Base-by-base conservation (phyloP, 2,329 filamentous ascomycete genomes). In the Penicillium sp. region DNA sequence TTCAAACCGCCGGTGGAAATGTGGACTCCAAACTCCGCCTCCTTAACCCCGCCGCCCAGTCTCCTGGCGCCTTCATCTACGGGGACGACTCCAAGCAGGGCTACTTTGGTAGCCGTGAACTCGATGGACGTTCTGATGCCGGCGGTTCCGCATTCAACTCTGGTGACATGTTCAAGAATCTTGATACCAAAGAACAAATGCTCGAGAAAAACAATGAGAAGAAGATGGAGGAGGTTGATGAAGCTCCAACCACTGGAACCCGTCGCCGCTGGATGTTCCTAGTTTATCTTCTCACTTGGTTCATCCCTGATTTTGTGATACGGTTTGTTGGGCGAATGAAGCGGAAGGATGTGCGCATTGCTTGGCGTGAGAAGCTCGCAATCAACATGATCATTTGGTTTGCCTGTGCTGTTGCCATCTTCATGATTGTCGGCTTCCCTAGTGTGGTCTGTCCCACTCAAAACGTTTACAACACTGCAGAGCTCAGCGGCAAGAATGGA, bases 301-400 rank as follows among this genome's bases (percentile, higher is more conserved):
- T 86, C 63, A 78, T 96, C 42, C 94, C 94, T 5, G 92, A 97
- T 69, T 89, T 96, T 64, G 67, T 87, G 40, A 89, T 97, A 69
- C 84, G 85, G 50, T 79, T 80, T 64, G 57, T 96, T 38, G 93
- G 93, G 19, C 83, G 89, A 47, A 97, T 97, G 88, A 83, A 88
- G 56, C 89, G 94, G 57, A 95, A 95, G 70, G 94, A 99, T 71
- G 85, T 99, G 8, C 89, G 92, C 23, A 81, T 89, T 70, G 94
- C 94, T 0, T 99, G 94, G 94, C 84, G 94, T 69, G 94, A 99
- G 73, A 99, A 99, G 80, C 73, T 99, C 55, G 93, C 94, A 50
- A 99, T 99, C 81, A 99, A 99, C 78, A 81, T 99, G 72, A 82
- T 97, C 68, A 99, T 99, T 70, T 99, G 95, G 94, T 78, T 93